These are phyloP conservation scores for Persicaria maculosa DNA, from an alignment of 148 eudicot species.

Conservation along the genomic window DNA sequence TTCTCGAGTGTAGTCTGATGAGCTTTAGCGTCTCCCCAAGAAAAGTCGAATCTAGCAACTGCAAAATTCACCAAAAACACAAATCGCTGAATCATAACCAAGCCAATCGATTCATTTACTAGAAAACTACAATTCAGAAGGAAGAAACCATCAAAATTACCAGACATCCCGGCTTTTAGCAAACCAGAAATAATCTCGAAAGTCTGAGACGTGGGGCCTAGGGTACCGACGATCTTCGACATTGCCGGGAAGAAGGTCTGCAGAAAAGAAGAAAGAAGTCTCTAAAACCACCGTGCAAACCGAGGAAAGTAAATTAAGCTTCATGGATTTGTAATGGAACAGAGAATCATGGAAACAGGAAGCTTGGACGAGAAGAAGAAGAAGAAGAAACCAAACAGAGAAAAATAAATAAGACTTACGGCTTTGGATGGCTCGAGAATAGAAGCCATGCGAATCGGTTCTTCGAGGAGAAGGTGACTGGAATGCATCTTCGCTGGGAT, in stretches of 20 bases:
- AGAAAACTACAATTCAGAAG: background rate
- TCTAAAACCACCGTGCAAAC: background rate
- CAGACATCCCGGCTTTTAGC: slow-evolving; percentile 90
- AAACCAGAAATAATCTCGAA: slow-evolving; percentile 72
- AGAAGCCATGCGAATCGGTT: slow-evolving; percentile 95
- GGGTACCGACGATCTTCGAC: slow-evolving; percentile 97
- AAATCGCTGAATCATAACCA: background rate
- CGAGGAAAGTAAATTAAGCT: background rate
- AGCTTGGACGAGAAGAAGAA: background rate
- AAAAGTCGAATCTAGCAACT: slow-evolving; percentile 97
- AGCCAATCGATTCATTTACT: no score
- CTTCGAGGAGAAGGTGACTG: slow-evolving; percentile 83
- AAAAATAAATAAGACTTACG: slow-evolving; percentile 22
- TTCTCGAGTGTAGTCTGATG: slow-evolving; percentile 89
- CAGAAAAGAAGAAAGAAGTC: slow-evolving; percentile 13
- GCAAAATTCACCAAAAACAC: slow-evolving; percentile 6
- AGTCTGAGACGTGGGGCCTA: slow-evolving; percentile 80
- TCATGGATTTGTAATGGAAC: background rate
- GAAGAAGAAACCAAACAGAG: background rate
- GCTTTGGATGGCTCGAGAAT: slow-evolving; percentile 90
- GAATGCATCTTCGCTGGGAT: slow-evolving; percentile 51
- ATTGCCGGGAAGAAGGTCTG: slow-evolving; percentile 80
- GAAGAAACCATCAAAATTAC: slow-evolving; percentile 17
- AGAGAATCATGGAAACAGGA: background rate
- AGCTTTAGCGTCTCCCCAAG: slow-evolving; percentile 69